Evolutionary conservation across 495 filamentous ascomycete genomes (phyloP).

Genomic region (Pseudoneurospora amorphoporcata): DNA sequence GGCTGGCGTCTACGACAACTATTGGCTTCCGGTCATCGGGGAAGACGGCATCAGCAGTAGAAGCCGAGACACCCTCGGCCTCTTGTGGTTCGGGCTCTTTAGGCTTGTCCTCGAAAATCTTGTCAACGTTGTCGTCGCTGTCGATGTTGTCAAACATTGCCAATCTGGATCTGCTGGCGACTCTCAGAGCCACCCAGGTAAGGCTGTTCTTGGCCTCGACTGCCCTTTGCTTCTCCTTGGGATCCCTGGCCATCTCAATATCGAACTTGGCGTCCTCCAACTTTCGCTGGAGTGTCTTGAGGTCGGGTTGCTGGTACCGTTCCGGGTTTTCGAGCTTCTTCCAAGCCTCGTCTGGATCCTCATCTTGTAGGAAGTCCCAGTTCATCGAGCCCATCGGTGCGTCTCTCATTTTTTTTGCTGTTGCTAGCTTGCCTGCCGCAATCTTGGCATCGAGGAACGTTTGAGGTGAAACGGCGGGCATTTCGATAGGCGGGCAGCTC

Average conservation of each 20-base stretch:
- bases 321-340: constrained; percentile 38
- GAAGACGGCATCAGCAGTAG: constrained; percentile 12
- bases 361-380: constrained; percentile 66
- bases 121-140: constrained; percentile 56
- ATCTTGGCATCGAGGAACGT: constrained; percentile 58
- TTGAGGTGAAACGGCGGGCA: constrained; percentile 51
- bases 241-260: constrained; percentile 64
- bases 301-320: constrained; percentile 35
- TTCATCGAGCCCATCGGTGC: constrained; percentile 61
- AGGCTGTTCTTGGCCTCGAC: constrained; percentile 68
- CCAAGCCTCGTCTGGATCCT: constrained; percentile 31
- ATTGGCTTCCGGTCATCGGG: constrained; percentile 36
- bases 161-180: constrained; percentile 63
- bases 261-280: constrained; percentile 69
- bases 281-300: constrained; percentile 40
- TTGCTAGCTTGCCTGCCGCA: constrained; percentile 51
- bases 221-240: constrained; percentile 57
- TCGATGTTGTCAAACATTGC: constrained; percentile 77
- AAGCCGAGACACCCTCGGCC: constrained; percentile 15
- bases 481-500: constrained; percentile 76
- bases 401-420: constrained; percentile 53
- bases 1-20: constrained; percentile 34
- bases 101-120: constrained; percentile 37
- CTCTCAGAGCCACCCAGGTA: constrained; percentile 75
- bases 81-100: constrained; percentile 12